Conservation (phyloP, 306 rosid species). For the Carpinus viminea region DNA sequence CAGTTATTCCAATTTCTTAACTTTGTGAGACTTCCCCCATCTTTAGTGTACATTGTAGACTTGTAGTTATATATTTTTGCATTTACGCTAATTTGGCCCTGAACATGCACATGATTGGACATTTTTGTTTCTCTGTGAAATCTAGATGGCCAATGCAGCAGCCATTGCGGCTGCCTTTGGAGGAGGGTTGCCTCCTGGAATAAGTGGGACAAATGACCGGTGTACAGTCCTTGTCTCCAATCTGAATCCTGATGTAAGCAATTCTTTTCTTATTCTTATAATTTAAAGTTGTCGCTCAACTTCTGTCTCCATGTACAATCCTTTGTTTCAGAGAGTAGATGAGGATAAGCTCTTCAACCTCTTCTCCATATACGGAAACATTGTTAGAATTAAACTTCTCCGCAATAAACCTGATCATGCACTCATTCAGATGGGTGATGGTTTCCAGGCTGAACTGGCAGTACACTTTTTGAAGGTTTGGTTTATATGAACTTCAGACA, state of each 20-base stretch:
- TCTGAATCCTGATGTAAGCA: conserved; percentile 87
- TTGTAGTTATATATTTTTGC: not conserved
- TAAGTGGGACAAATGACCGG: conserved; percentile 94
- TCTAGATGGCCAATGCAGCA: conserved; percentile 85
- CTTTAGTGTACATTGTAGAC: not conserved
- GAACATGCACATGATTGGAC: not conserved
- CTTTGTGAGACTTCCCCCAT: not conserved
- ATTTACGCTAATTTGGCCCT: not conserved
- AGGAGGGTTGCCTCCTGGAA: conserved; percentile 96
- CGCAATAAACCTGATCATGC: conserved; percentile 98
- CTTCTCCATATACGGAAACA: conserved; percentile 96
- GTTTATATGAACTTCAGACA: conserved; percentile 17
- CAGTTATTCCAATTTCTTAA: not conserved
- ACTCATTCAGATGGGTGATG: conserved; percentile 98
- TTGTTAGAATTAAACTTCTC: conserved; percentile 89
- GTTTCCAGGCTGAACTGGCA: conserved; percentile 96
- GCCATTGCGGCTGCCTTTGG: conserved; percentile 94
- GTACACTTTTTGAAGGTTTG: conserved; percentile 94
- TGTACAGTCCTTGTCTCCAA: conserved; percentile 92
- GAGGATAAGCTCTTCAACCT: conserved; percentile 97
- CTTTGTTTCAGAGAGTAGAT: conserved; percentile 76
- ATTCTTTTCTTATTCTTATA: not conserved
- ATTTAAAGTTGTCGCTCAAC: conserved; percentile 8
- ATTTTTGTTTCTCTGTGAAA: conserved; percentile 18
- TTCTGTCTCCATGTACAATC: conserved; percentile 21